Evolutionary conservation across 768 basidiomycete genomes (phyloP).

Genomic region (Trametopsis cervina): DNA sequence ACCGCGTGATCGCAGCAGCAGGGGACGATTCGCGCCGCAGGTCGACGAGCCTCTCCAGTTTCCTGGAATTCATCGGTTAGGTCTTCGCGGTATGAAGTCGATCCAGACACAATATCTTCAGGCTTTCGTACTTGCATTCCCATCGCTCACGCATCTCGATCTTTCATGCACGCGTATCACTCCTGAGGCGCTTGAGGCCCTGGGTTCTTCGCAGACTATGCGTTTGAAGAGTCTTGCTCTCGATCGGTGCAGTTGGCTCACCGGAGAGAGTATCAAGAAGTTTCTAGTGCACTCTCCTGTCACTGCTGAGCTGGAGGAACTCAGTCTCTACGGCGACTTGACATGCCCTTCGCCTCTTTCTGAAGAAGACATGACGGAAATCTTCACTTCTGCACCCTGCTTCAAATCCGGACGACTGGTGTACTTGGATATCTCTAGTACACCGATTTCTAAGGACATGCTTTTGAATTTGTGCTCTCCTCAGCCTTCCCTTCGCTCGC

Average conservation of each 20-base stretch:
- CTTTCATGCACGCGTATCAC: conserved; percentile 83
- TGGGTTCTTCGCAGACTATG: conserved; percentile 58
- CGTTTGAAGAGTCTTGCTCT: conserved; percentile 75
- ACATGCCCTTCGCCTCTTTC: conserved; percentile 74
- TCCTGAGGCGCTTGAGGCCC: conserved; percentile 62
- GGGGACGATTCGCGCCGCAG: conserved; percentile 27
- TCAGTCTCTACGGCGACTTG: conserved; percentile 85
- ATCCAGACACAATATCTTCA: conserved; percentile 61
- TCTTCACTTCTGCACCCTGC: conserved; percentile 72
- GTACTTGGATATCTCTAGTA: conserved; percentile 87
- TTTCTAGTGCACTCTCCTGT: conserved; percentile 68
- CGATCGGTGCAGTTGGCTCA: conserved; percentile 79
- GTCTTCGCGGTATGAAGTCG: conserved; percentile 77
- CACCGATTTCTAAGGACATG: conserved; percentile 58
- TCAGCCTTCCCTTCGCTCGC: conserved; percentile 73
- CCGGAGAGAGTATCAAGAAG: conserved; percentile 66
- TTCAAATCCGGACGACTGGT: conserved; percentile 67
- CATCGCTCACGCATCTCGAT: conserved; percentile 83
- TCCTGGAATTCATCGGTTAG: conserved; percentile 69
- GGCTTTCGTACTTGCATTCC: conserved; percentile 75
- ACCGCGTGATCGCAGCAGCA: conserved; percentile 25
- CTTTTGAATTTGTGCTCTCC: conserved; percentile 43
- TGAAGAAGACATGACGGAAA: conserved; percentile 53
- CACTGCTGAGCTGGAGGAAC: conserved; percentile 56
- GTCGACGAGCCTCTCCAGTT: conserved; percentile 50